These are phyloP conservation scores for Pseudonitzschia multistriata DNA, from an alignment of 108 stramenopile genomes.

Conservation along the genomic window DNA sequence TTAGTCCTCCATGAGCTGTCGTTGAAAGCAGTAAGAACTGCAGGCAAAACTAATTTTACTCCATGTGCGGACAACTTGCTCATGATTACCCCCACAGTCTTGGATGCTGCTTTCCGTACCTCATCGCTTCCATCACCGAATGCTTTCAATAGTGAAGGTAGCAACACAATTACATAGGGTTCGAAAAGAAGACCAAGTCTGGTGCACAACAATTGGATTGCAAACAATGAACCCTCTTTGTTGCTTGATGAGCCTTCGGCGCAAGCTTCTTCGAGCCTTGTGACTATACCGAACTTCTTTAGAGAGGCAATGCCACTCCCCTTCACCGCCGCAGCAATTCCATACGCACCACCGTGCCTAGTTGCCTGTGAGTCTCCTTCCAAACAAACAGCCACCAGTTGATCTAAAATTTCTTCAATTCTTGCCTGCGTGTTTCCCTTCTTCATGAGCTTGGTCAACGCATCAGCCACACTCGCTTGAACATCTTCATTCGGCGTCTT, in stretches of 20 bases:
- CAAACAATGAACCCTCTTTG: conserved; percentile 96
- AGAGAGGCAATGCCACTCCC: conserved; percentile 95
- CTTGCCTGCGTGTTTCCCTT: conserved; percentile 77
- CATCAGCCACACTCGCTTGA: conserved; percentile 80
- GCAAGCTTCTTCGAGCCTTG: conserved; percentile 84
- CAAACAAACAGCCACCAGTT: conserved; percentile 65
- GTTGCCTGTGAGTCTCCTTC: conserved; percentile 58
- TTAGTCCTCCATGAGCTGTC: conserved; percentile 97
- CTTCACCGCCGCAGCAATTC: conserved; percentile 96
- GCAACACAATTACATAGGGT: conserved; percentile 97
- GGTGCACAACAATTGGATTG: conserved; percentile 89
- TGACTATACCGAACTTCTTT: conserved; percentile 91
- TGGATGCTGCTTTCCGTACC: conserved; percentile 90
- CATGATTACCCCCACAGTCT: conserved; percentile 91
- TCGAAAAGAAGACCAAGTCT: conserved; percentile 96
- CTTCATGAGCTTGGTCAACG: conserved; percentile 83
- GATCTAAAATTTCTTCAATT: conserved; percentile 60
- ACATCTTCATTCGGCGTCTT: conserved; percentile 86
- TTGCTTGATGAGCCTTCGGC: conserved; percentile 50
- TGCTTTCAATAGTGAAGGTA: conserved; percentile 91
- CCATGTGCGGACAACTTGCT: conserved; percentile 92
- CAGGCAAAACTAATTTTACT: conserved; percentile 96
- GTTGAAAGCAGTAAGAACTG: conserved; percentile 91
- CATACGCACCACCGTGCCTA: conserved; percentile 93
- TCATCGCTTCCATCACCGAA: conserved; percentile 92